Evolutionary conservation across 352 stramenopile species (phyloP).

Genomic region (Phytopythium delawarense): DNA sequence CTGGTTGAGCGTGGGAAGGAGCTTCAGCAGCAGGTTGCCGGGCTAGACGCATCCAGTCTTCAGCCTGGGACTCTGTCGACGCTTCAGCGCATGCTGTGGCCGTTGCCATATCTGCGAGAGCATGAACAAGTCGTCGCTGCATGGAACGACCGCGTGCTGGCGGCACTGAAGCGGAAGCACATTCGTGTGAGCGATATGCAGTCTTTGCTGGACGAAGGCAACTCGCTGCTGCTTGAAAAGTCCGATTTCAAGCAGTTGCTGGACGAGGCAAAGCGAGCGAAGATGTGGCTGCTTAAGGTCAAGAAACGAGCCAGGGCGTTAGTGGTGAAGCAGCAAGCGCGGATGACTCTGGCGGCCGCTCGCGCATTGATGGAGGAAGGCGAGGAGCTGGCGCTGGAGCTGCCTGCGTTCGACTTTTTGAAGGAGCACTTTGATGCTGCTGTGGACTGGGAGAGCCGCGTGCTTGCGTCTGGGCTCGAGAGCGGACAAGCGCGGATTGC

Average conservation of each 20-base stretch:
- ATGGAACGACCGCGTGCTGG: slow-evolving; percentile 55
- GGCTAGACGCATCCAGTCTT: slow-evolving; percentile 17
- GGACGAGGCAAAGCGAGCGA: slow-evolving; percentile 78
- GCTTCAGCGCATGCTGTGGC: slow-evolving; percentile 62
- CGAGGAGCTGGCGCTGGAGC: slow-evolving; percentile 68
- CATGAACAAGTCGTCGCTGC: slow-evolving; percentile 63
- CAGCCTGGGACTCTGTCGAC: slow-evolving; percentile 30
- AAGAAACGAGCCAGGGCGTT: slow-evolving; percentile 78
- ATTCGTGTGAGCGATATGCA: slow-evolving; percentile 52
- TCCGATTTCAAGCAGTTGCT: slow-evolving; percentile 73
- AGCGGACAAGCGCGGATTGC: slow-evolving; percentile 73
- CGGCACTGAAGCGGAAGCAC: slow-evolving; percentile 61
- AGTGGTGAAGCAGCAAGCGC: slow-evolving; percentile 62
- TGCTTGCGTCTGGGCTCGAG: slow-evolving; percentile 74
- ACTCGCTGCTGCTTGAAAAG: slow-evolving; percentile 59
- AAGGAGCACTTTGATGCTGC: slow-evolving; percentile 81
- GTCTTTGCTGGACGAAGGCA: slow-evolving; percentile 49
- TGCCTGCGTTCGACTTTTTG: slow-evolving; percentile 69
- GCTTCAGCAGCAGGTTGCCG: slow-evolving; percentile 29
- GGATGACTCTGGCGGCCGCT: slow-evolving; percentile 55
- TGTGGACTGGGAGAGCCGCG: slow-evolving; percentile 73
- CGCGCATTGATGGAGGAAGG: slow-evolving; percentile 78
- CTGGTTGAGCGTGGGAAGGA: slow-evolving; percentile 49
- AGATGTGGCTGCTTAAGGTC: slow-evolving; percentile 77
- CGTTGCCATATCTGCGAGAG: slow-evolving; percentile 56